These are phyloP conservation scores for Paecilomyces sp. DNA, from an alignment of 2,329 filamentous ascomycete genomes.

Conservation along the genomic window DNA sequence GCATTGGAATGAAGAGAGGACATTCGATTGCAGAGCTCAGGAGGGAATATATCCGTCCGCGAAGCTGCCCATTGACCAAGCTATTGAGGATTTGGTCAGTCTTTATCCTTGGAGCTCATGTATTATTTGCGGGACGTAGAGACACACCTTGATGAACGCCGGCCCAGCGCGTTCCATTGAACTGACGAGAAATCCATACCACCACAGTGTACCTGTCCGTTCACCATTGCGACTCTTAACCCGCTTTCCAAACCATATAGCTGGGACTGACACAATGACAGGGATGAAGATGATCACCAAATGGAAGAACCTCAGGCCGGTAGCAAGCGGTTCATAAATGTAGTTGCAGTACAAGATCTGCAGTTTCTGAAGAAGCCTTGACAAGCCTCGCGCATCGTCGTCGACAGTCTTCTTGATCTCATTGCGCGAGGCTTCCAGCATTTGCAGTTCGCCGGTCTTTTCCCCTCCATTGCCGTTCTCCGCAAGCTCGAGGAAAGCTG, in stretches of 20 bases:
- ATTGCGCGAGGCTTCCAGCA: conserved; percentile 73
- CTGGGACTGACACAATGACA: conserved; percentile 71
- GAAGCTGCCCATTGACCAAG: conserved; percentile 98
- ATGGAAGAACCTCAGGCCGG: conserved; percentile 79
- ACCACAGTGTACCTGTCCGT: conserved; percentile 78
- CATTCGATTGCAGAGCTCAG: conserved; percentile 86
- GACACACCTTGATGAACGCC: conserved; percentile 83
- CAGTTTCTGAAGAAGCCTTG: conserved; percentile 51
- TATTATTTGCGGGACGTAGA: neutral
- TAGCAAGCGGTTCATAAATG: conserved; percentile 70
- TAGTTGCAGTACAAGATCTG: conserved; percentile 59
- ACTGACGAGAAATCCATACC: conserved; percentile 81
- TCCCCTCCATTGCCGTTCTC: conserved; percentile 42
- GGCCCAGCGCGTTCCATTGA: conserved; percentile 91
- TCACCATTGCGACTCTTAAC: conserved; percentile 62
- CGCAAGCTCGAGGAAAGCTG: conserved; percentile 53
- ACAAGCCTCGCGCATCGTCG: conserved; percentile 54
- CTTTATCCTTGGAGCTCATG: neutral
- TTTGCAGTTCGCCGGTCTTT: conserved; percentile 72
- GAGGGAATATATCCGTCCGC: conserved; percentile 90
- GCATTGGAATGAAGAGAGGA: conserved; percentile 91
- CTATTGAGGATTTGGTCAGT: conserved; percentile 32
- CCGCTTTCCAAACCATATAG: conserved; percentile 68
- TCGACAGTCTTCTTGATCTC: conserved; percentile 67
- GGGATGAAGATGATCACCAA: conserved; percentile 85